A percentile compares a stretch with the other conserved stretches of the same genome.
These are phyloP conservation scores for Cutaneotrichosporon daszewskae DNA, from an alignment of 1,284 basidiomycete species.

Conservation along the genomic window DNA sequence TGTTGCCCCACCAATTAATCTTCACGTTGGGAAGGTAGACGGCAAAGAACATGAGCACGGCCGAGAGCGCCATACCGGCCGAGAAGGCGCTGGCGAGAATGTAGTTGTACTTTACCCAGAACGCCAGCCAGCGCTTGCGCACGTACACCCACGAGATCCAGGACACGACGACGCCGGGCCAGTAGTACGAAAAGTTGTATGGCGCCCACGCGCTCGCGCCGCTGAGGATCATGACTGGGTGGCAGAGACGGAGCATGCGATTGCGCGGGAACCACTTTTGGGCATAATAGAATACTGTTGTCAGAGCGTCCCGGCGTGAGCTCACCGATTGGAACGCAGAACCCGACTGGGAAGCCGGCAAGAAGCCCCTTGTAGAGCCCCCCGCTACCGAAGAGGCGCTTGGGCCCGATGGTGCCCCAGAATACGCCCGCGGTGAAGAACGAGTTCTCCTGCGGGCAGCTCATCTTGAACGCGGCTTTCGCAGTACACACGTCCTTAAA, in stretches of 20 bases:
- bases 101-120: slow-evolving; percentile 63
- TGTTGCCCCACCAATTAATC: slow-evolving; percentile 64
- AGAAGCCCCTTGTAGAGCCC: slow-evolving; percentile 57
- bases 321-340: slow-evolving; percentile 55
- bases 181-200: slow-evolving; percentile 10
- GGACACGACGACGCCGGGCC: too few relatives aligned
- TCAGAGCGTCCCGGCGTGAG: too few relatives aligned
- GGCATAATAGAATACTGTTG: slow-evolving; percentile 2
- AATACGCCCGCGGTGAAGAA: slow-evolving; percentile 48
- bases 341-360: slow-evolving; percentile 58
- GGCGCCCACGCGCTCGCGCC: slow-evolving; percentile 10
- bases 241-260: slow-evolving; percentile 6
- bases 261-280: slow-evolving; percentile 4
- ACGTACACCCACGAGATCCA: slow-evolving; percentile 26
- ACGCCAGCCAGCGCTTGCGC: slow-evolving; percentile 28
- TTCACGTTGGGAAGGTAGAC: slow-evolving; percentile 31
- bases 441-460: slow-evolving; percentile 15
- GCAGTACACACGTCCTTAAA: slow-evolving; percentile 23
- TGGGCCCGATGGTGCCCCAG: slow-evolving; percentile 73
- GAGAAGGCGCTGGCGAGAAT: slow-evolving; percentile 66
- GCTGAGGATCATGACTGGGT: slow-evolving; percentile 8
- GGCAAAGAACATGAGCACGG: slow-evolving; percentile 62
- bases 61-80: slow-evolving; percentile 57
- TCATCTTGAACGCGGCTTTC: slow-evolving; percentile 20
- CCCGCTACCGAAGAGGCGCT: slow-evolving; percentile 62